Evolutionary conservation across 1,284 basidiomycete genomes (phyloP).

Genomic region (Waitea zeae): DNA sequence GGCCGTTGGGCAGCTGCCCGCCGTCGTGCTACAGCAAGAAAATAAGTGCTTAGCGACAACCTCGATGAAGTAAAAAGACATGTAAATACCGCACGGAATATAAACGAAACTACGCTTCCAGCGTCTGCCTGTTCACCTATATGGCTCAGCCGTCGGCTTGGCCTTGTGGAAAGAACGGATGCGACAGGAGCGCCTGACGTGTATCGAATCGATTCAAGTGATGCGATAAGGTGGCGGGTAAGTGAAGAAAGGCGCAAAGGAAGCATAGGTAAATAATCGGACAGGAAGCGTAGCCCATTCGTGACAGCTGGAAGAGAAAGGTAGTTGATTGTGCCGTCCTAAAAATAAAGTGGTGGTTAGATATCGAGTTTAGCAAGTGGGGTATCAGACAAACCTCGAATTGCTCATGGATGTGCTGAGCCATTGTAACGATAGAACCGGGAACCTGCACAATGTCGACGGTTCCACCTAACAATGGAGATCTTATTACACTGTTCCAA

Average conservation of each 20-base stretch:
- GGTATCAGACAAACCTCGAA: constrained; percentile 39
- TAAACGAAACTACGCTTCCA: constrained; percentile 44
- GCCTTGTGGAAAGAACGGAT: constrained; percentile 42
- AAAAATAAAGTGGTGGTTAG: too few species aligned
- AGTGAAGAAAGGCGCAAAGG: constrained; percentile 55
- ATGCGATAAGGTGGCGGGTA: constrained; percentile 28
- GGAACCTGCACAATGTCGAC: constrained; percentile 49
- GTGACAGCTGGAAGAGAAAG: constrained; percentile 57
- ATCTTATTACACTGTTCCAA: too few species aligned
- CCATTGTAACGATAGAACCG: constrained; percentile 43
- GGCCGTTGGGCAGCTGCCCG: constrained; percentile 47
- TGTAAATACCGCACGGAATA: constrained; percentile 44
- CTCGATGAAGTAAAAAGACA: too few species aligned
- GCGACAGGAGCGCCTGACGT: constrained; percentile 42
- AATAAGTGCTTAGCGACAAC: constrained; percentile 2
- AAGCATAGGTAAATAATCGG: constrained; percentile 59
- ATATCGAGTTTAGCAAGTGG: constrained; percentile 4
- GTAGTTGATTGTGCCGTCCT: constrained; percentile 78
- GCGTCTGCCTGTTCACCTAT: constrained; percentile 50
- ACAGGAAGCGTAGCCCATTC: constrained; percentile 55
- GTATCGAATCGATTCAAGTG: constrained; percentile 37
- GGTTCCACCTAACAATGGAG: not conserved
- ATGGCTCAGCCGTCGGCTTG: constrained; percentile 27
- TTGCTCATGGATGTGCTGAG: constrained; percentile 43
- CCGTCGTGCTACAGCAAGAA: constrained; percentile 30